A percentile compares a stretch with the other conserved stretches of the same genome.
These are phyloP conservation scores for Ophiostoma angusticollis DNA, from an alignment of 2,329 filamentous ascomycete species.

Conservation along the genomic window DNA sequence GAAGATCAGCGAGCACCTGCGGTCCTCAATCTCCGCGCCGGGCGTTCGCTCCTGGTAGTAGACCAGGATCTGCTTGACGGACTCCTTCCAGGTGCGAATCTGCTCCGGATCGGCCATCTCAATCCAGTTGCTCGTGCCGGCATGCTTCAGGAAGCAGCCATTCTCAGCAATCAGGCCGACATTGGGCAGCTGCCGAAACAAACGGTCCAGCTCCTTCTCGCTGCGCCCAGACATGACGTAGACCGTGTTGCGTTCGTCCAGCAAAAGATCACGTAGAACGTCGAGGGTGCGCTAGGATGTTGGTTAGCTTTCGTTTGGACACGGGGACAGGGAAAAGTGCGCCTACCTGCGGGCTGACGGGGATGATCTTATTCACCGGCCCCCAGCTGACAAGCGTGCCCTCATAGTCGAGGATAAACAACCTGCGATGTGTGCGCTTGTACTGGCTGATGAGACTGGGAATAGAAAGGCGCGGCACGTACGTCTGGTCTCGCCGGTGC, in stretches of 20 bases:
- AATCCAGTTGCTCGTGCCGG: slow-evolving; percentile 56
- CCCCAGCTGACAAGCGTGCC: slow-evolving; percentile 84
- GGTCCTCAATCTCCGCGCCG: slow-evolving; percentile 75
- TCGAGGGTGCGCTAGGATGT: slow-evolving; percentile 66
- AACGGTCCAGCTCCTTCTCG: slow-evolving; percentile 73
- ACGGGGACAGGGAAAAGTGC: not conserved
- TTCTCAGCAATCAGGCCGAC: slow-evolving; percentile 90
- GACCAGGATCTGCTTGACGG: slow-evolving; percentile 67
- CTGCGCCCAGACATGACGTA: slow-evolving; percentile 89
- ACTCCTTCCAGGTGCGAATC: slow-evolving; percentile 68
- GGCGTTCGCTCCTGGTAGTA: slow-evolving; percentile 88
- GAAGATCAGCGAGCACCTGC: slow-evolving; percentile 84
- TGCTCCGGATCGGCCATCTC: slow-evolving; percentile 61
- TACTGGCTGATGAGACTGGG: slow-evolving; percentile 54
- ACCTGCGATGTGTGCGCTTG: slow-evolving; percentile 47
- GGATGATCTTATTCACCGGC: slow-evolving; percentile 69
- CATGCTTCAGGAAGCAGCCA: slow-evolving; percentile 75
- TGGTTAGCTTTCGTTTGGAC: not conserved
- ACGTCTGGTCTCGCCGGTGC: slow-evolving; percentile 68
- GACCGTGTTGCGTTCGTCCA: slow-evolving; percentile 70
- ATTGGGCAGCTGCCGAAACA: slow-evolving; percentile 73
- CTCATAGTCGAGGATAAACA: slow-evolving; percentile 91
- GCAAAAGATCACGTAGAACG: slow-evolving; percentile 66
- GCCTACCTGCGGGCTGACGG: slow-evolving; percentile 58
- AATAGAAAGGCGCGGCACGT: slow-evolving; percentile 72